Percentiles rank a stretch among this genome's conserved stretches.
These are phyloP conservation scores for Dothistroma pini DNA, from an alignment of 2,329 filamentous ascomycete species.

Conservation along the genomic window DNA sequence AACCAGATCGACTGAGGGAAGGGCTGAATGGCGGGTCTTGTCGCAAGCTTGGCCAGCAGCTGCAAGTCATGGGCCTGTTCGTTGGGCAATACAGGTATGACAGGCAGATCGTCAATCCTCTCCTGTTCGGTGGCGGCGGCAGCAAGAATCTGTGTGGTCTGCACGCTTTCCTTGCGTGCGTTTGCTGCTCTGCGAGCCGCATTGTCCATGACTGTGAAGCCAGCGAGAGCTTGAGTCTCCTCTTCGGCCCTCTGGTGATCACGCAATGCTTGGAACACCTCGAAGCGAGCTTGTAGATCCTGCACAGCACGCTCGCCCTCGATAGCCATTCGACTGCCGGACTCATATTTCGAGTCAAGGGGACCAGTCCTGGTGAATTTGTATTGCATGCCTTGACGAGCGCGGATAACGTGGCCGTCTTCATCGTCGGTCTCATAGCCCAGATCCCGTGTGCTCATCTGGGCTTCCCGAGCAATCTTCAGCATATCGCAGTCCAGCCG, in stretches of 20 bases:
- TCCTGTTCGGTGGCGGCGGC: constrained; percentile 37
- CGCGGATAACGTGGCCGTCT: constrained; percentile 36
- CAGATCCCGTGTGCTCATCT: constrained; percentile 9
- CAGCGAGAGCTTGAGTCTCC: constrained; percentile 13
- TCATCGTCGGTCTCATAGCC: constrained; percentile 33
- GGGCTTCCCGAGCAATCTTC: constrained; percentile 24
- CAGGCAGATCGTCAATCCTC: constrained; percentile 17
- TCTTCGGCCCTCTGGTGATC: constrained; percentile 32
- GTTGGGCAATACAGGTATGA: constrained; percentile 35
- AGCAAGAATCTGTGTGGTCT: constrained; percentile 33
- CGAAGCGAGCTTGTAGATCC: constrained; percentile 24
- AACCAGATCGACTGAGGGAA: not conserved
- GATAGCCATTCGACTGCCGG: constrained; percentile 28
- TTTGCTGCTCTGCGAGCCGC: constrained; percentile 41
- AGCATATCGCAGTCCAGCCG: constrained; percentile 32
- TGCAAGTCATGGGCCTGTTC: constrained; percentile 41
- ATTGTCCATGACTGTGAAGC: constrained; percentile 43
- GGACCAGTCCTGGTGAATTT: constrained; percentile 23
- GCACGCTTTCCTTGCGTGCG: constrained; percentile 36
- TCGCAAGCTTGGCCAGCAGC: constrained; percentile 28
- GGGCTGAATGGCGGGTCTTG: constrained; percentile 19
- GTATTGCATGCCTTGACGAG: constrained; percentile 35
- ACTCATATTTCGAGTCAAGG: constrained; percentile 29
- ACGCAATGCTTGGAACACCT: constrained; percentile 29
- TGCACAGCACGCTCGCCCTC: constrained; percentile 24